Percentiles rank a stretch among this genome's conserved stretches.
phyloP scores from a whole-genome alignment of 352 stramenopile species.

The Globisporangium emineosum region DNA sequence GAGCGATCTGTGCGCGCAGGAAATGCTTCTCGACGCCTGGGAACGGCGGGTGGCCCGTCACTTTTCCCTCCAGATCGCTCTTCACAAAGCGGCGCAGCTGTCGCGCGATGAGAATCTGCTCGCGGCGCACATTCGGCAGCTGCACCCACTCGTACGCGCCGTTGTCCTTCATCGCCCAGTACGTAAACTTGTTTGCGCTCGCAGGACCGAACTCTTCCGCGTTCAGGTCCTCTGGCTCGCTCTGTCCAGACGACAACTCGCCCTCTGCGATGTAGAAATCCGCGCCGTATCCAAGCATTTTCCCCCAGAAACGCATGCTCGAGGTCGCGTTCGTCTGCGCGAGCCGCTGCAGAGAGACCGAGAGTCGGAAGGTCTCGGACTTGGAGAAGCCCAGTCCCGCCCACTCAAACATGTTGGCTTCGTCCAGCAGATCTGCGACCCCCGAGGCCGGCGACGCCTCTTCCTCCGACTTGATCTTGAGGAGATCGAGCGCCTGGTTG shows the following conservation, averaged over 20 bases:
- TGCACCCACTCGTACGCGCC: constrained; percentile 80
- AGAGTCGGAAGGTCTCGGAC: constrained; percentile 70
- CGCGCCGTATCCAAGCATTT: constrained; percentile 62
- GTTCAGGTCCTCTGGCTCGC: constrained; percentile 63
- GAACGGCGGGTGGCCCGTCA: constrained; percentile 85
- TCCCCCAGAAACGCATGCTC: constrained; percentile 88
- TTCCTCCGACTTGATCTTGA: constrained; percentile 62
- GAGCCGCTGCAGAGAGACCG: constrained; percentile 57
- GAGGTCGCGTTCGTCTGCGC: constrained; percentile 50
- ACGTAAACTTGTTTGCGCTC: constrained; percentile 88
- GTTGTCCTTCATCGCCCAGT: constrained; percentile 87
- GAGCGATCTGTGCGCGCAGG: constrained; percentile 86
- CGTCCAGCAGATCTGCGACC: constrained; percentile 65
- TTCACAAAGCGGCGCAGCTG: constrained; percentile 80
- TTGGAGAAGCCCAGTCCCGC: constrained; percentile 70
- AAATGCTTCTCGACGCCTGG: constrained; percentile 85
- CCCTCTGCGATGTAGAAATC: constrained; percentile 89
- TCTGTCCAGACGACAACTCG: constrained; percentile 29
- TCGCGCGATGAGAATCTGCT: constrained; percentile 77
- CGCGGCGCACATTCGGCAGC: constrained; percentile 66
- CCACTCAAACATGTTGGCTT: constrained; percentile 85
- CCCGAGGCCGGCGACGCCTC: constrained; percentile 37
- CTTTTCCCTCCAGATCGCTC: constrained; percentile 77
- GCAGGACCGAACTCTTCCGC: constrained; percentile 52
- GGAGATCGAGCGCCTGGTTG: constrained; percentile 52